Evolutionary conservation across 2,329 filamentous ascomycete species (phyloP), one percentile per base, ranked within the genome.

Genomic region (Colletotrichum sp.): DNA sequence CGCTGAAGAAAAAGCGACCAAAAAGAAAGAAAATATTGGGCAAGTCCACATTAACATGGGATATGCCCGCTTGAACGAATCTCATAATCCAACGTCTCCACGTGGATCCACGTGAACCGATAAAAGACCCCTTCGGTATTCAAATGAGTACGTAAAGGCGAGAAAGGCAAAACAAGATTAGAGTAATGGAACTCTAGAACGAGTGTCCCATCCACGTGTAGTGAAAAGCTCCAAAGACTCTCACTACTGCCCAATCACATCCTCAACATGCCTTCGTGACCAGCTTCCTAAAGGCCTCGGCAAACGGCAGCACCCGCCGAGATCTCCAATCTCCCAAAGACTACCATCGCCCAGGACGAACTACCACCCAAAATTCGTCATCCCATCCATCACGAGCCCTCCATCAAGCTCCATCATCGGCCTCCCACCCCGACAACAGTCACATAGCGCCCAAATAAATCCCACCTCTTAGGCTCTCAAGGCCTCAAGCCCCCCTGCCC

Each of bases 31-130:
- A 30, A 63, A 63, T 24, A 36, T 34, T 36, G 59, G 44, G n/a
- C 44, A 52, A 52, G 26, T 59, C 26, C 21, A 28, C 55, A 21
- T 5, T n/a, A 36, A 34, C 59, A 63, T 7, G 44, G 59, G 12
- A 34, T n/a, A 32, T 36, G 59, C 36, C 63, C 34, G 26, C 16
- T 13, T 34, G 30, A 32, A 24, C 71, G 67, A 71, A 71, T 71
- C 39, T 59, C 24, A 26, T 44, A 52, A 68, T 59, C 24, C 57
- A 59, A 49, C 18, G 32, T 16, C 16, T 71, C 71, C 71, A 74
- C 71, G 71, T 74, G 71, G 71, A 65, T 71, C 59, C 71, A 39
- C 24, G 34, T 44, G 32, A 26, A 65, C 62, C 62, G 62, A 44
- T 65, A 49, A 44, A 65, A 24, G 26, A 26, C 34, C 18, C 32